Base-by-base conservation (phyloP, 2,329 filamentous ascomycete genomes). In the Diaporthe humulicola region DNA sequence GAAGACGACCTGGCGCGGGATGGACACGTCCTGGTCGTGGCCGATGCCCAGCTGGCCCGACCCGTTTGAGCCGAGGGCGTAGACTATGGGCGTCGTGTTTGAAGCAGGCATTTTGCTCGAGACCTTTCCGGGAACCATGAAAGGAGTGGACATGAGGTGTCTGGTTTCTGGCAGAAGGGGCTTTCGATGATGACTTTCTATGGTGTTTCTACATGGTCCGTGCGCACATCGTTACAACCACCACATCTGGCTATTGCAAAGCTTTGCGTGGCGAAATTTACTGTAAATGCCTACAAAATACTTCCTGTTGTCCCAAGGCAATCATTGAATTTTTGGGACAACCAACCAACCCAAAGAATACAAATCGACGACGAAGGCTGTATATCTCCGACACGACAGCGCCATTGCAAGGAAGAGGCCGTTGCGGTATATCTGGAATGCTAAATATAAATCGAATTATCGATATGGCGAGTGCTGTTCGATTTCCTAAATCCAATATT, bases 11-110 rank as follows among this genome's bases (percentile, higher is more conserved):
- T 85, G 86, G 76, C 92, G 90, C 2, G 93, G 93, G 0, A 90
- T 86, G 1, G 92, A 93, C 64, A 94, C 90, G 79, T 95, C 93
- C 81, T 94, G 91, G 76, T 86, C 88, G 82, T 95, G 93, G 28
- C 90, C 90, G 74, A 95, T 89, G 54, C 92, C 93, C 14, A 96
- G 87, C 81, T 96, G 94, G 45, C 93, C 93, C 1, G 92, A 94
- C 58, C 93, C 92, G 79, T 96, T 96, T 6, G 94, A 96, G 42
- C 94, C 94, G 61, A 95, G 87, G 3, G 93, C 89, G 79, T 92
- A 94, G 25, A 94, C 81, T 2, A 84, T 83, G n/a, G 86, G 82
- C 88, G 91, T 89, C 60, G 30, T 75, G 56, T 56, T 28, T 14
- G 64, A 30, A 7, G 64, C 48, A 40, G 64, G 40, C 64, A 69